These are phyloP conservation scores for Linum trigynum DNA, from an alignment of 345 rosid genomes.

Conservation along the genomic window DNA sequence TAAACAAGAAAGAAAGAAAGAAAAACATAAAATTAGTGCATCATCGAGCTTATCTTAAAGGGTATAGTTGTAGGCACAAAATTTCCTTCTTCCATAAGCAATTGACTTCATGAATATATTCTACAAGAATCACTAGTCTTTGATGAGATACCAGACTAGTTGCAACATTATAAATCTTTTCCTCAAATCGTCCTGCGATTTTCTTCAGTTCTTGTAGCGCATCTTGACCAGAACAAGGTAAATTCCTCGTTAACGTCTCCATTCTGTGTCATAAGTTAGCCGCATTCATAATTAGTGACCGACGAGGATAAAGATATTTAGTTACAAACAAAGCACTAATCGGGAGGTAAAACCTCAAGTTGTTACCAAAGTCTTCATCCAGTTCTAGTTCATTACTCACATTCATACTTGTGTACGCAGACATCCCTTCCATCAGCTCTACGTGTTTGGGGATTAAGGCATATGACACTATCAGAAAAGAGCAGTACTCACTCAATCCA, in stretches of 20 bases:
- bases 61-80: background rate
- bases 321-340: background rate
- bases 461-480: no score
- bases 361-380: no score
- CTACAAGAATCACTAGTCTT: background rate
- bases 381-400: no score
- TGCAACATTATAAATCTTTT: constrained; percentile 6
- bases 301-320: background rate
- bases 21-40: constrained; percentile 3
- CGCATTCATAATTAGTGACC: background rate
- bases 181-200: background rate
- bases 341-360: no score
- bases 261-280: constrained; percentile 18
- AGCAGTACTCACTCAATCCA: no score
- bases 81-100: no score
- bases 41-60: background rate
- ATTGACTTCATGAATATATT: background rate
- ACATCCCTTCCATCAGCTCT: no score
- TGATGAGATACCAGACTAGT: background rate
- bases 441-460: no score
- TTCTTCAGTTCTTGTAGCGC: constrained; percentile 5
- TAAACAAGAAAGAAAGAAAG: constrained; percentile 6
- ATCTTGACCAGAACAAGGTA: constrained; percentile 5
- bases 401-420: no score
- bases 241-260: background rate